A percentile compares a stretch with the other conserved stretches of the same genome.
These are phyloP conservation scores for Populus alba DNA, from an alignment of 345 rosid genomes.

Conservation along the genomic window DNA sequence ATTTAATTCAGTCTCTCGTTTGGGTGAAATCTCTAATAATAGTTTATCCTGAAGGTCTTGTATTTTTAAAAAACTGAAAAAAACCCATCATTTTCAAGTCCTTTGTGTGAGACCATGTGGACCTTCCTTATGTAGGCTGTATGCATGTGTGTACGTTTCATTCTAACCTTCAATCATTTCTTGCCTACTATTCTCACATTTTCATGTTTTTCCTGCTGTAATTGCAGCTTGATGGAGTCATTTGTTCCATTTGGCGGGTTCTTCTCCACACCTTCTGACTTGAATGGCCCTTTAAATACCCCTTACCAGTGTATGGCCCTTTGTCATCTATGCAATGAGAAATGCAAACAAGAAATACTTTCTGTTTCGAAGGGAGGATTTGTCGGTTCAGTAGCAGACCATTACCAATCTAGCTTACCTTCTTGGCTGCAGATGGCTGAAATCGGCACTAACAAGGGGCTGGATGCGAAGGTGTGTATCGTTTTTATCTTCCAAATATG, in stretches of 20 bases:
- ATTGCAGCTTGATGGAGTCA: constrained; percentile 69
- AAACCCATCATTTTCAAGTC: background rate
- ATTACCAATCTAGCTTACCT: constrained; percentile 42
- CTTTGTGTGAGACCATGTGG: background rate
- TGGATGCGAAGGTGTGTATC: constrained; percentile 41
- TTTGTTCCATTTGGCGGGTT: constrained; percentile 74
- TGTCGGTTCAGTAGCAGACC: constrained; percentile 40
- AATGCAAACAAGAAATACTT: constrained; percentile 55
- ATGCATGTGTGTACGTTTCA: background rate
- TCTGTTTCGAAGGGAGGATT: constrained; percentile 36
- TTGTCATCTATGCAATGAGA: constrained; percentile 55
- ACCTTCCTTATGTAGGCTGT: background rate
- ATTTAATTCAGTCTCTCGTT: background rate
- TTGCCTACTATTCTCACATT: constrained; percentile 36
- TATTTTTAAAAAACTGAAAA: background rate
- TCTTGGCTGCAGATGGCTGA: constrained; percentile 50
- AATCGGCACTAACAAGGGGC: constrained; percentile 34
- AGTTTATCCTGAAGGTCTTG: background rate
- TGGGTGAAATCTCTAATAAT: background rate
- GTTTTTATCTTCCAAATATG: constrained; percentile 11
- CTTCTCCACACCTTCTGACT: constrained; percentile 52
- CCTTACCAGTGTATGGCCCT: constrained; percentile 30
- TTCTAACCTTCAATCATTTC: constrained; percentile 17
- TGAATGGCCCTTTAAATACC: constrained; percentile 33
- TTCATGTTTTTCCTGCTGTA: constrained; percentile 25